Base-by-base conservation (phyloP, 805 yeast genomes). In the Metschnikowia peoriensis region DNA sequence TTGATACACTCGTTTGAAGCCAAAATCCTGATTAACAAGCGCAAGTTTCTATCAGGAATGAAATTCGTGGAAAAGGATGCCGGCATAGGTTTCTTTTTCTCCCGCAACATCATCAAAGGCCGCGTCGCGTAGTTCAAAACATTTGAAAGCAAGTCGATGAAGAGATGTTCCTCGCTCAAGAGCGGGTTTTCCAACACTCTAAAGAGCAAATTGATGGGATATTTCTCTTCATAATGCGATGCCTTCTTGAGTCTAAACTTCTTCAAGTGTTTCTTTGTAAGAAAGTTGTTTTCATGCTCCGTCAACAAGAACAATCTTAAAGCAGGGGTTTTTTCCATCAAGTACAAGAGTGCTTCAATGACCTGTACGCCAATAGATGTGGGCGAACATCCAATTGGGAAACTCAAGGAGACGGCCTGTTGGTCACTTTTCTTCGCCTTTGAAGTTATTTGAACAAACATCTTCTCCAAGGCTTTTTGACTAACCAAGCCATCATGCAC, bases 1-100 rank as follows among this genome's bases (percentile, higher is more conserved):
- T 89, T 85, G 37, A 92, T 84, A 64, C 97, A 90, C 51, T 92
- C 96, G 62, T 88, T 89, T 0, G 93, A 81, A 5, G 86, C 82
- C 49, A 92, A 74, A 34, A 89, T 83, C 22, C 83, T 77, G 14
- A 88, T 85, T 34, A 90, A 74, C 55, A 78, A 78, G 45, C 81
- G 78, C 61, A 89, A 73, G 57, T 85, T 85, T 17, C 74, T 68
- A 40, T 80, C 83, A 0, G 89, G 85, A 58, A 92, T 82, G 41
- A 70, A 51, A 29, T 47, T 56, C 8, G 60, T 46, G 3, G 50
- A 41, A 28, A 59, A 52, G 14, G 51, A 67, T 2, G 96, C 96
- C 1, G 86, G 71, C 34, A 44, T 63, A 61, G 46, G 51, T 38
- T 50, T 51, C 34, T 45, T 50, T 38, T 38, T 53, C 44, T 50